phyloP scores from a whole-genome alignment of 2,329 filamentous ascomycete genomes.

The Aspergillus amoenus region DNA sequence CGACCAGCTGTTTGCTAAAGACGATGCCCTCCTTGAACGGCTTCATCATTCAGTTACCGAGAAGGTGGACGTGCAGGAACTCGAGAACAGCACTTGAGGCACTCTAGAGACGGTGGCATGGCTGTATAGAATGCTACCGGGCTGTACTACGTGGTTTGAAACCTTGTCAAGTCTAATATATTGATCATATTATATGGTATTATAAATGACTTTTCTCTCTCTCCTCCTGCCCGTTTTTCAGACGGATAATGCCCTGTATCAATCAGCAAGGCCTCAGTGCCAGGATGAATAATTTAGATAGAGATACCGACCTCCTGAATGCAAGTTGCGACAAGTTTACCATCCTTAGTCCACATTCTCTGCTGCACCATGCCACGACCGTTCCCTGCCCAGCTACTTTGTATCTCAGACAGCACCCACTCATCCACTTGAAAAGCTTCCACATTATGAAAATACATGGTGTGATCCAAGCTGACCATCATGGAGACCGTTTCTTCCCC shows the following conservation, averaged over 20 bases:
- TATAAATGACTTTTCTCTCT: not conserved
- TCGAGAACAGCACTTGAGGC: not conserved
- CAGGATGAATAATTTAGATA: not conserved
- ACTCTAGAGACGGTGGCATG: too few relatives aligned
- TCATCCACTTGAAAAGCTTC: not conserved
- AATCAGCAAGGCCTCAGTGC: not conserved
- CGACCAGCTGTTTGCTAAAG: constrained; percentile 11
- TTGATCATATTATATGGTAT: not conserved
- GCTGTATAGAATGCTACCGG: too few relatives aligned
- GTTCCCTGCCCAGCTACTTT: not conserved
- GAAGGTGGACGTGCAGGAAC: not conserved
- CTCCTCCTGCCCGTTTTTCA: too few relatives aligned
- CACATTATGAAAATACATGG: not conserved
- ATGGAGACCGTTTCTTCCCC: not conserved
- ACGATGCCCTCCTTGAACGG: not conserved
- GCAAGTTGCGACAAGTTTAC: not conserved
- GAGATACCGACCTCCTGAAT: not conserved
- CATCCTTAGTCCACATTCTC: not conserved
- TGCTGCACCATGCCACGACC: not conserved
- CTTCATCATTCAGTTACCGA: not conserved
- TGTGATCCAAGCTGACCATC: not conserved
- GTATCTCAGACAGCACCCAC: not conserved
- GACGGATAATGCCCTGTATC: not conserved
- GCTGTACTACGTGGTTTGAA: too few relatives aligned
- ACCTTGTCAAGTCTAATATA: too few relatives aligned